These are phyloP conservation scores for Blastocystis sp. DNA, from an alignment of 352 stramenopile species.

Conservation along the genomic window DNA sequence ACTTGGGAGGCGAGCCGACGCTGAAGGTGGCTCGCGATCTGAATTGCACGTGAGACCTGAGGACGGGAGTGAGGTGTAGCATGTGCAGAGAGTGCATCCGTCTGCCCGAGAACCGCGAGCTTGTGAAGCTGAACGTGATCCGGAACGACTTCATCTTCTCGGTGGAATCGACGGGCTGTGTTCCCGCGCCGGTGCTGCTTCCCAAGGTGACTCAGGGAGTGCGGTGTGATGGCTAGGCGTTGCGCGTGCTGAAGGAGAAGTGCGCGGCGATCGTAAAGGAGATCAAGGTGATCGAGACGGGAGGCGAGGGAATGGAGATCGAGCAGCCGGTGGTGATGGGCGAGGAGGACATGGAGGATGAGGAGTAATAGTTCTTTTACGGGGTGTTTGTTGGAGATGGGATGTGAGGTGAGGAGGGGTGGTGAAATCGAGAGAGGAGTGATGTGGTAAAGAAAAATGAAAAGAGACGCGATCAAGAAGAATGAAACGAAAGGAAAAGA, in stretches of 20 bases:
- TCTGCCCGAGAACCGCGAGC: slow-evolving; percentile 73
- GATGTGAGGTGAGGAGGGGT: no score
- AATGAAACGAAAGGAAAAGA: background rate
- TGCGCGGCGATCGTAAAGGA: slow-evolving; percentile 63
- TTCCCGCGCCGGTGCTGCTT: slow-evolving; percentile 71
- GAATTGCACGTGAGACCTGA: slow-evolving; percentile 53
- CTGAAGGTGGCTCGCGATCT: slow-evolving; percentile 16
- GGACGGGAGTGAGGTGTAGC: slow-evolving; percentile 8
- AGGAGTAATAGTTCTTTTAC: slow-evolving; percentile 56
- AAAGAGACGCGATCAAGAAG: slow-evolving; percentile 6
- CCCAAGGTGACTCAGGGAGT: background rate
- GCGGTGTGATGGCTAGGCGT: slow-evolving; percentile 18
- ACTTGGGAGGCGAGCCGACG: slow-evolving; percentile 30
- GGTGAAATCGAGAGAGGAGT: background rate
- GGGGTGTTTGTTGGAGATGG: slow-evolving; percentile 19
- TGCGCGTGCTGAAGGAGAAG: slow-evolving; percentile 62
- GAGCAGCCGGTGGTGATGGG: background rate
- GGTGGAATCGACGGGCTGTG: slow-evolving; percentile 76
- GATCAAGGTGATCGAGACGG: slow-evolving; percentile 42
- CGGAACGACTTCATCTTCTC: slow-evolving; percentile 78
- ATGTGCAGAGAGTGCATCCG: slow-evolving; percentile 77
- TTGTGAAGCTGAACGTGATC: slow-evolving; percentile 74
- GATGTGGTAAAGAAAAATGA: background rate
- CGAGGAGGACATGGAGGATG: slow-evolving; percentile 33
- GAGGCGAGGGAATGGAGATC: background rate